A percentile compares a stretch with the other conserved stretches of the same genome.
phyloP scores from a whole-genome alignment of 306 rosid species.

The Prunus mira region DNA sequence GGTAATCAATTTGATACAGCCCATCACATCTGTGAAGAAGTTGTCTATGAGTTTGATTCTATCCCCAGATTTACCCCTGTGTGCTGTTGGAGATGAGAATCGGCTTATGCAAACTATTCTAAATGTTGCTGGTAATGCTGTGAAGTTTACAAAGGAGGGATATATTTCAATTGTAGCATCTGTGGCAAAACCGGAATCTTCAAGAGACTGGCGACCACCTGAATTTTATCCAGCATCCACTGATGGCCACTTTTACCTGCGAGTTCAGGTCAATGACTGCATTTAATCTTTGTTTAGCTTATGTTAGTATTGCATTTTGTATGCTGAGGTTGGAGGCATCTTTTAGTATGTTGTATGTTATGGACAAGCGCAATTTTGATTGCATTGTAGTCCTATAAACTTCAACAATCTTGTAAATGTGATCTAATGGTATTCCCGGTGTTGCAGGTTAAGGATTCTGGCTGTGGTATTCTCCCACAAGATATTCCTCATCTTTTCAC shows the following conservation, averaged over 20 bases:
- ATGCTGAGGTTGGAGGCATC: neutral
- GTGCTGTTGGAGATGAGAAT: slow-evolving; percentile 77
- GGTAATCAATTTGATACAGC: slow-evolving; percentile 69
- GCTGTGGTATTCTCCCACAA: slow-evolving; percentile 74
- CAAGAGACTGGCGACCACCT: slow-evolving; percentile 71
- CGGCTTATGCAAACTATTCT: slow-evolving; percentile 73
- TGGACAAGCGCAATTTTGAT: neutral
- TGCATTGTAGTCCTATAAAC: neutral
- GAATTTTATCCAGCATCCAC: slow-evolving; percentile 65
- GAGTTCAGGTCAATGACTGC: slow-evolving; percentile 60
- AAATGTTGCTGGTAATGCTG: slow-evolving; percentile 79
- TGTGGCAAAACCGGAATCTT: slow-evolving; percentile 65
- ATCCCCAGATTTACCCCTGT: slow-evolving; percentile 72
- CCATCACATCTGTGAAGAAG: slow-evolving; percentile 82
- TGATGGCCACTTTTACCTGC: slow-evolving; percentile 65
- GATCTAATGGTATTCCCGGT: slow-evolving; percentile 13
- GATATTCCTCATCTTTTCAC: slow-evolving; percentile 73
- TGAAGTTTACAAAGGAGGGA: slow-evolving; percentile 88
- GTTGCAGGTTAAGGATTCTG: slow-evolving; percentile 86
- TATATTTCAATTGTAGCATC: slow-evolving; percentile 72
- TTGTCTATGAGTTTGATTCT: slow-evolving; percentile 61
- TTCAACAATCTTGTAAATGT: neutral
- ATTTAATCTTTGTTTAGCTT: neutral
- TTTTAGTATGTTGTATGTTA: neutral
- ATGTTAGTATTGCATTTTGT: neutral